Base-by-base conservation (phyloP, 192 early-diverging fungal species). In the Linderina pennispora region DNA sequence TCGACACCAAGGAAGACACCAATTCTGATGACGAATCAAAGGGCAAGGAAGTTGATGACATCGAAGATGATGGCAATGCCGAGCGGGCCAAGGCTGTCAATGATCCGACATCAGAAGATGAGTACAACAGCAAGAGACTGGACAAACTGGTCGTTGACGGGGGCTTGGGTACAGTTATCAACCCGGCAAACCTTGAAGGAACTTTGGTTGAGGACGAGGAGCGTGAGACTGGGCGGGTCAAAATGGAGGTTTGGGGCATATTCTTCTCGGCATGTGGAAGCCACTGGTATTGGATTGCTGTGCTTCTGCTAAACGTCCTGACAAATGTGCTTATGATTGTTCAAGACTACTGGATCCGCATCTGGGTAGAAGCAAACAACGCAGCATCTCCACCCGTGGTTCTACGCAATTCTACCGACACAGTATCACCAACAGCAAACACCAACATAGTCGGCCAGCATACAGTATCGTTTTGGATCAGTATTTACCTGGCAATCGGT, bases 161-260 rank as follows among this genome's bases (percentile, higher is more conserved):
- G 34, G 50, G 51, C 8, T 40, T 43, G 8, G 62, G 77, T 10
- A 50, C 32, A 32, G 41, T 75, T 53, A 20, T 22, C 16, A 38
- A 47, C 14, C 22, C 16, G 15, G 16, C 36, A 13, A 38, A 31
- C n/a, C 24, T 55, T 42, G 36, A 63, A 35, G 70, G 69, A 16
- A 75, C 83, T 45, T 62, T 94, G 23, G 85, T 87, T 42, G 49
- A 78, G 37, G 84, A 86, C 1, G 94, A 97, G 55, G 82, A 87
- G 48, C 78, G 79, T 28, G 82, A 79, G 2, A 74, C 76, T 8
- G 94, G 94, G 1, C 60, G 72, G 24, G 91, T 95, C 33, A 58
- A 74, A 11, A 61, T 55, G 28, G 48, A 55, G 3, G 80, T 94
- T 5, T 95, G 90, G 75, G 59, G 77, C 23, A 63, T 73, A 6